Evolutionary conservation across 352 stramenopile species (phyloP), one percentile per base, ranked within the genome.

Genomic region (Phytopythium helicoides): DNA sequence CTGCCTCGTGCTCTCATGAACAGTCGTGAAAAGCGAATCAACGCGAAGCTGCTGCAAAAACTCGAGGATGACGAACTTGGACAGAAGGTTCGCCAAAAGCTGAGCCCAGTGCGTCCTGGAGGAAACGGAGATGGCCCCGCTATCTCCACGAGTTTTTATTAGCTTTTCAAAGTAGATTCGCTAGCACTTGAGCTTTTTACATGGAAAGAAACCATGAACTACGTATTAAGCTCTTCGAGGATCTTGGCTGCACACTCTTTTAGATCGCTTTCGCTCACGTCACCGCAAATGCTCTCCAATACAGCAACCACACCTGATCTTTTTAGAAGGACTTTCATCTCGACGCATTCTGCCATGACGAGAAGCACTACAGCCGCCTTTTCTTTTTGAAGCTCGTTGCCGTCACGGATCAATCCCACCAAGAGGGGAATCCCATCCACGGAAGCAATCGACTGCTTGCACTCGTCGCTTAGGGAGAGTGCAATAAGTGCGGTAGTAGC

Each of bases 31-130:
- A 76, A 68, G 35, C 38, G 73, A 25, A 64, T 89, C 37, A 89
- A 89, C 52, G 71, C 75, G 21, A 80, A 84, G 55, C 55, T 85
- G 14, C 52, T 89, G n/a, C 64, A 86, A 54, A 89, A 89, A 52
- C 66, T 89, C 1, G 73, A 89, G 37, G 68, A 87, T 39, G 56
- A 57, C 3, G 68, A 79, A 10, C 48, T 89, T 38, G 64, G 68
- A 8, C 60, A 76, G 23, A 83, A 87, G 48, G 78, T 89, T 23
- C 53, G 86, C 41, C 49, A 76, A 54, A 86, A 87, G 47, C 66
- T 89, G 37, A 89, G 75, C 41, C 78, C 78, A 9, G 62, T 60
- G 36, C 82, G 81, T 26, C n/a, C n/a, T n/a, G n/a, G n/a, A n/a
- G 45, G 45, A 6, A 25, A 10, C 15, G 45, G 28, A 10, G 64